phyloP scores from a whole-genome alignment of 2,329 filamentous ascomycete genomes.

The Diplocarpon rosae region DNA sequence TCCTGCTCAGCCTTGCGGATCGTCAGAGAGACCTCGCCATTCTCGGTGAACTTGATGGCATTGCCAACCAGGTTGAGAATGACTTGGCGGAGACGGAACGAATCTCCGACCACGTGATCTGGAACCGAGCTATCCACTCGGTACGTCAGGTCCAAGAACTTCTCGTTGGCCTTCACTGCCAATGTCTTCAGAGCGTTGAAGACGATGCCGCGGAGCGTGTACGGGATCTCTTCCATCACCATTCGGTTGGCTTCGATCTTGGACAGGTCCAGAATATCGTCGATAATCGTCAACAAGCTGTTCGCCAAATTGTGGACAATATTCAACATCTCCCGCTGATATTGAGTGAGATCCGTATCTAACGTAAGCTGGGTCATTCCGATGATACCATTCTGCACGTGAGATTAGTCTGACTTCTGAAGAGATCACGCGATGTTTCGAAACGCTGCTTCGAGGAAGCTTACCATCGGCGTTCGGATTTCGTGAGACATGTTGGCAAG shows the following conservation, averaged over 20 bases:
- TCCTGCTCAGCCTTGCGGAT: constrained; percentile 63
- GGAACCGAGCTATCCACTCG: constrained; percentile 88
- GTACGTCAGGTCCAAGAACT: constrained; percentile 85
- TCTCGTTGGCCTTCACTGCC: constrained; percentile 95
- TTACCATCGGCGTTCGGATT: constrained; percentile 64
- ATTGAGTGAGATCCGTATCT: constrained; percentile 87
- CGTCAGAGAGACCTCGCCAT: constrained; percentile 90
- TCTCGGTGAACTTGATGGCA: constrained; percentile 97
- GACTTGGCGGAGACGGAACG: constrained; percentile 91
- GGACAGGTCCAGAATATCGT: constrained; percentile 64
- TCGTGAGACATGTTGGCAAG: constrained; percentile 98
- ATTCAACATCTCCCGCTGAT: constrained; percentile 96
- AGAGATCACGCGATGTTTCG: neutral
- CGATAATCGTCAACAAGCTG: constrained; percentile 92
- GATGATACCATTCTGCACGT: constrained; percentile 20
- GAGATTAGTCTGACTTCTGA: neutral
- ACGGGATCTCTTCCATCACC: constrained; percentile 97
- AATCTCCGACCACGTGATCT: constrained; percentile 91
- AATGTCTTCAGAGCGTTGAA: constrained; percentile 96
- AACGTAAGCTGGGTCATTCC: constrained; percentile 89
- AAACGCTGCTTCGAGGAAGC: neutral
- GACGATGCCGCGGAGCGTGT: constrained; percentile 84
- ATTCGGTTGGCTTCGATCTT: constrained; percentile 93
- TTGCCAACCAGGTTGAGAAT: constrained; percentile 96
- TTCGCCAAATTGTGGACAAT: constrained; percentile 96